Evolutionary conservation across 176 grass and related monocot species (phyloP).

Genomic region (Triticum aestivum): DNA sequence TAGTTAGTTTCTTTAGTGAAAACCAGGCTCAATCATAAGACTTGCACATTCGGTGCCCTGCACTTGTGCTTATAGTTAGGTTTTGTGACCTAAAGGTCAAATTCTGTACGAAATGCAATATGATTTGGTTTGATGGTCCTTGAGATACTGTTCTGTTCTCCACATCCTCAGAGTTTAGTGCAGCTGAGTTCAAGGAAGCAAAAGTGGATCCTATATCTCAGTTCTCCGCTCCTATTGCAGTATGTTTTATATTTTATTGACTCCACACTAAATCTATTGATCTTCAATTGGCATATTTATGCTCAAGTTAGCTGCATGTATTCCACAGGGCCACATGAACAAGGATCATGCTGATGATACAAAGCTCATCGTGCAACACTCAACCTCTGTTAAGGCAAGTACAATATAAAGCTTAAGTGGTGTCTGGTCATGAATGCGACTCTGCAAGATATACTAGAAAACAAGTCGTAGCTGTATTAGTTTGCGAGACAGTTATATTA

Average conservation of each 20-base stretch:
- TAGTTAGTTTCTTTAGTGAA: too few species aligned
- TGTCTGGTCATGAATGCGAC: conserved; percentile 19
- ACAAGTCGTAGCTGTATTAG: background rate
- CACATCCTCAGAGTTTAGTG: conserved; percentile 64
- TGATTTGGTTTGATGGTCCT: background rate
- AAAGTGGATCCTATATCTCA: conserved; percentile 91
- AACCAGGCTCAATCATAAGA: too few species aligned
- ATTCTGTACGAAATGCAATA: background rate
- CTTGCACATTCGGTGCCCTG: too few species aligned
- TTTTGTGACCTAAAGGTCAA: background rate
- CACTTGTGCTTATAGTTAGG: conserved; percentile 2
- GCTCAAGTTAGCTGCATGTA: conserved; percentile 16
- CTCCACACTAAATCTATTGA: background rate
- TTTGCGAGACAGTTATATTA: background rate
- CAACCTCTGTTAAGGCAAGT: conserved; percentile 75
- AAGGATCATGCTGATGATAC: conserved; percentile 95
- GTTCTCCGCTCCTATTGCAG: conserved; percentile 77
- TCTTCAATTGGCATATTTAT: background rate
- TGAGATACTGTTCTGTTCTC: conserved; percentile 12
- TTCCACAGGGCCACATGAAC: conserved; percentile 86
- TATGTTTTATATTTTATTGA: conserved; percentile 28
- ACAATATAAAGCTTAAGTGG: background rate
- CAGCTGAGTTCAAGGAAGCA: conserved; percentile 70
- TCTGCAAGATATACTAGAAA: conserved; percentile 17
- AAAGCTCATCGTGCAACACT: conserved; percentile 84